Conservation (phyloP, 2,329 filamentous ascomycete species). For the Harringtonia aguacate region DNA sequence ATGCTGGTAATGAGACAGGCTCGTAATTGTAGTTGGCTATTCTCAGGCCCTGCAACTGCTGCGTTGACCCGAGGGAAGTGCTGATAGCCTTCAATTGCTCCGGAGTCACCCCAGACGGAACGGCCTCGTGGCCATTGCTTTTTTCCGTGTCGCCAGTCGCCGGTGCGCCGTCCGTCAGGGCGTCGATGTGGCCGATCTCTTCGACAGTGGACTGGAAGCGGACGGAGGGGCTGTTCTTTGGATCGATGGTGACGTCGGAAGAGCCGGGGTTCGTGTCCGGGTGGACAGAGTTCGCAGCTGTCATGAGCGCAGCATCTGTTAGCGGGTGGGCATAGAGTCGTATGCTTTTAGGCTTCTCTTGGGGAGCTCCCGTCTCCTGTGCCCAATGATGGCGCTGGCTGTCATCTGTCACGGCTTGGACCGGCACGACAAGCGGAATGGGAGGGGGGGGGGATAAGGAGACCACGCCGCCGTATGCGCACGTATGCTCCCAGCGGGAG, state of each 20-base stretch:
- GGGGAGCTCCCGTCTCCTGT: too few species aligned
- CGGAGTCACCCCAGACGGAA: constrained; percentile 28
- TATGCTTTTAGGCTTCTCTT: too few species aligned
- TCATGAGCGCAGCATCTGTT: neutral
- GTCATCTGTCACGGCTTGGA: neutral
- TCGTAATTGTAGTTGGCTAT: constrained; percentile 86
- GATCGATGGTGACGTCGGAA: constrained; percentile 15
- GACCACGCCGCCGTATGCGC: neutral
- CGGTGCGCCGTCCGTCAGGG: constrained; percentile 12
- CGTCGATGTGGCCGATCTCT: constrained; percentile 47
- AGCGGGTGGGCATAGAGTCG: neutral
- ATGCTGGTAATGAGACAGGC: constrained; percentile 76
- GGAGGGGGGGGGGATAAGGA: neutral
- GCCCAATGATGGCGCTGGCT: too few species aligned
- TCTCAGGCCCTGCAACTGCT: constrained; percentile 64
- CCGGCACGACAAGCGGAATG: neutral
- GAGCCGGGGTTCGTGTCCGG: neutral
- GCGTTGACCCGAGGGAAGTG: constrained; percentile 59
- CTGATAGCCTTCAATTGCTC: constrained; percentile 60
- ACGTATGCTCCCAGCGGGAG: too few species aligned
- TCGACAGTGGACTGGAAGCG: constrained; percentile 63
- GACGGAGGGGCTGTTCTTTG: constrained; percentile 35
- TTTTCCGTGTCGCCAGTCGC: constrained; percentile 19
- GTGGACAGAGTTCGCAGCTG: neutral
- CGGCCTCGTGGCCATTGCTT: neutral